A percentile compares a stretch with the other conserved stretches of the same genome.
Conservation (phyloP, 352 stramenopile species). For the Globisporangium barbulae region DNA sequence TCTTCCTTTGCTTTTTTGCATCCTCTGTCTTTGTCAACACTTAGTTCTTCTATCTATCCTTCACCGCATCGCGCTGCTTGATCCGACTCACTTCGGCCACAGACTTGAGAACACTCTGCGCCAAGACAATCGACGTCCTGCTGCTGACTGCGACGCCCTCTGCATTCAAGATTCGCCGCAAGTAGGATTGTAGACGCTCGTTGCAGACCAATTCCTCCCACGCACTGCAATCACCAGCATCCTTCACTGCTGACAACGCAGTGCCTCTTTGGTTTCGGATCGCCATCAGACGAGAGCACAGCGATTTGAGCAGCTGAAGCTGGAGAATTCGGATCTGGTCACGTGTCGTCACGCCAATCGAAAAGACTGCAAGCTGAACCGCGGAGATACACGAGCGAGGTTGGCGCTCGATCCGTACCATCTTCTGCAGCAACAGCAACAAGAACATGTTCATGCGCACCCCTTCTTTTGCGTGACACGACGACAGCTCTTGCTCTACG, state of each 20-base stretch:
- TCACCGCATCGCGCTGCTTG: background rate
- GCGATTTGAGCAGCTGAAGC: conserved; percentile 44
- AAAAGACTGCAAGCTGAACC: conserved; percentile 41
- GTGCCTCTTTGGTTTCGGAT: conserved; percentile 13
- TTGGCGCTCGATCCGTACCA: conserved; percentile 13
- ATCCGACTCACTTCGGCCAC: conserved; percentile 3
- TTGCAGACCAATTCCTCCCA: conserved; percentile 44
- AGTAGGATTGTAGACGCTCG: conserved; percentile 43
- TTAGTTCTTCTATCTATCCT: background rate
- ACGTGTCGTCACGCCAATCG: conserved; percentile 25
- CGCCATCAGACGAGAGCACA: conserved; percentile 33
- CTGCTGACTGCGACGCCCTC: conserved; percentile 15
- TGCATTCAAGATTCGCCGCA: conserved; percentile 32
- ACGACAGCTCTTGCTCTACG: conserved; percentile 45
- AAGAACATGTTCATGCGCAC: conserved; percentile 53
- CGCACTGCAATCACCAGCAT: conserved; percentile 19
- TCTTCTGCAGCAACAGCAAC: conserved; percentile 47
- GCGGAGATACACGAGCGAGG: conserved; percentile 18
- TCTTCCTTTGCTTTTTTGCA: background rate
- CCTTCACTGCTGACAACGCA: background rate
- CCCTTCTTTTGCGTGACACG: conserved; percentile 30
- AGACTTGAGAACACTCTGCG: conserved; percentile 39
- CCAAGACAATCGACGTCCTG: conserved; percentile 37
- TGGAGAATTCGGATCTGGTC: conserved; percentile 46
- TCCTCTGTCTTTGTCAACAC: background rate